These are phyloP conservation scores for Lasiosphaeris hirsuta DNA, from an alignment of 495 filamentous ascomycete genomes.

Conservation along the genomic window DNA sequence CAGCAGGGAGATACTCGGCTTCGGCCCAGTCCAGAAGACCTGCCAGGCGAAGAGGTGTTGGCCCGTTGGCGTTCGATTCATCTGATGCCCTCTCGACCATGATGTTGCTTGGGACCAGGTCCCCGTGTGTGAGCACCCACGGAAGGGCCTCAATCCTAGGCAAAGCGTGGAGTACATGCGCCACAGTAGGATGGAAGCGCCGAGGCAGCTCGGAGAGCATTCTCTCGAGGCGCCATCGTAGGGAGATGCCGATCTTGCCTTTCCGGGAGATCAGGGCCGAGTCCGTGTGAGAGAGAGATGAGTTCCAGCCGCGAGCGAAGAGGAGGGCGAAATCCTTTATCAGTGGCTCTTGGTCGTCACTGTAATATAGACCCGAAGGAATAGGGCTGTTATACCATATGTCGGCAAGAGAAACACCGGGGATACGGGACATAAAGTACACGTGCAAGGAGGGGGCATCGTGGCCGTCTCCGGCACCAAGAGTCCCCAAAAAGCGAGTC, in stretches of 20 bases:
- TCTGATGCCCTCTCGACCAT: slow-evolving; percentile 36
- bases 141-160: slow-evolving; percentile 41
- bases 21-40: slow-evolving; percentile 63
- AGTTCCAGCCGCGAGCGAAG: slow-evolving; percentile 35
- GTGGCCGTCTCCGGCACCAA: slow-evolving; percentile 2
- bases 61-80: slow-evolving; percentile 13
- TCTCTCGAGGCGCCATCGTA: slow-evolving; percentile 35
- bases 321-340: slow-evolving; percentile 41
- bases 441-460: slow-evolving; percentile 21
- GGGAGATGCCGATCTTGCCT: slow-evolving; percentile 34
- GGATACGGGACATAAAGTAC: slow-evolving; percentile 42
- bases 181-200: slow-evolving; percentile 33
- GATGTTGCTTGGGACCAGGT: slow-evolving; percentile 53
- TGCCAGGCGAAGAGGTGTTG: slow-evolving; percentile 19
- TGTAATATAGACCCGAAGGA: background rate
- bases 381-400: slow-evolving; percentile 17
- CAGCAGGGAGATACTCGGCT: slow-evolving; percentile 54
- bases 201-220: slow-evolving; percentile 37
- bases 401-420: slow-evolving; percentile 37
- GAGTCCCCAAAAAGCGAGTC: slow-evolving; percentile 27
- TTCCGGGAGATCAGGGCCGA: slow-evolving; percentile 5
- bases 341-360: slow-evolving; percentile 7
- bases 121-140: slow-evolving; percentile 55
- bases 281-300: slow-evolving; percentile 13
- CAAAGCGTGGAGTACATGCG: slow-evolving; percentile 29